Conservation (phyloP, 768 basidiomycete genomes). For the Lyophyllum atratum region DNA sequence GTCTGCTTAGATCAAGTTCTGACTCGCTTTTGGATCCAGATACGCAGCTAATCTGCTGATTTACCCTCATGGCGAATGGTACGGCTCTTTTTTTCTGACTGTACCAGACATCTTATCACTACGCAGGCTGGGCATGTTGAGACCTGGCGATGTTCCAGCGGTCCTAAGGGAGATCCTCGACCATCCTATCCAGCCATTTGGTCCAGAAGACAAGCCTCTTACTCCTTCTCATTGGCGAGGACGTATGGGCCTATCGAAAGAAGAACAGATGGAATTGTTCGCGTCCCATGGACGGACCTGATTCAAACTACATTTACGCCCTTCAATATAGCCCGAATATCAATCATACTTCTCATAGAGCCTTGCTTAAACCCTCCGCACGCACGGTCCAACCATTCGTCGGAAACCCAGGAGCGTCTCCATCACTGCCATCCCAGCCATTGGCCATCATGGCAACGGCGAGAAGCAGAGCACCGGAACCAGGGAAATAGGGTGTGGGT, state of each 20-base stretch:
- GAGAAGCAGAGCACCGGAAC: conserved; percentile 51
- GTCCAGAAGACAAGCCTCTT: conserved; percentile 30
- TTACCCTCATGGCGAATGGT: conserved; percentile 78
- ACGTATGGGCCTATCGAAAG: conserved; percentile 64
- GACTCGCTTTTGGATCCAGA: conserved; percentile 30
- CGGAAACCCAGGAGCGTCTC: conserved; percentile 30
- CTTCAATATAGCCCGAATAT: background rate
- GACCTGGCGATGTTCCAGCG: conserved; percentile 53
- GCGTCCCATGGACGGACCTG: background rate
- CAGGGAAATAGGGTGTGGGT: conserved; percentile 62
- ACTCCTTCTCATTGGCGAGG: conserved; percentile 66
- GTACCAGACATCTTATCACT: background rate
- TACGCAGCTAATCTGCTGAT: conserved; percentile 71
- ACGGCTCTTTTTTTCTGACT: conserved; percentile 19
- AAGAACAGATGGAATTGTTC: conserved; percentile 42
- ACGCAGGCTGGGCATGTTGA: conserved; percentile 63
- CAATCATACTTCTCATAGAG: conserved; percentile 8
- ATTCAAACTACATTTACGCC: background rate
- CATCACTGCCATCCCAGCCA: conserved; percentile 50
- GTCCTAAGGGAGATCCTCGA: conserved; percentile 49
- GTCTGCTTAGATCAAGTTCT: background rate
- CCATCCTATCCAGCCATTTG: conserved; percentile 28
- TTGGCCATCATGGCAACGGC: conserved; percentile 59
- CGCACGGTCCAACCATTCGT: conserved; percentile 28
- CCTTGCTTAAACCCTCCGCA: conserved; percentile 19